Evolutionary conservation across 2,329 filamentous ascomycete species (phyloP).

Genomic region (Aspergillus arachidicola): DNA sequence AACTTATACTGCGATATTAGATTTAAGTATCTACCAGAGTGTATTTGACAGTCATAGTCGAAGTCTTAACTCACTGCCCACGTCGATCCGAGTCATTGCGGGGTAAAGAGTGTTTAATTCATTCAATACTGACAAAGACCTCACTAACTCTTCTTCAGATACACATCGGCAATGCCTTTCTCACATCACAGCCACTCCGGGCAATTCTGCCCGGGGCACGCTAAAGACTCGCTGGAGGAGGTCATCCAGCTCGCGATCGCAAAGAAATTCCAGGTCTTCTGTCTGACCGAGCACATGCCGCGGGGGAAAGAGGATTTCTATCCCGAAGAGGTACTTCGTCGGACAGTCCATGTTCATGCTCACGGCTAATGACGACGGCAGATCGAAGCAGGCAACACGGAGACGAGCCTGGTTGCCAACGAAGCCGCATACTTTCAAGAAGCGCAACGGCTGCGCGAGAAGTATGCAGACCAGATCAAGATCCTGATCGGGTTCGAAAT

Average conservation of each 20-base stretch:
- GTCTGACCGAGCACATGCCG: conserved; percentile 94
- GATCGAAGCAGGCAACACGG: conserved; percentile 36
- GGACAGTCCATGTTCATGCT: not conserved
- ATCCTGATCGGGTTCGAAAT: conserved; percentile 89
- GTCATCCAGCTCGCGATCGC: conserved; percentile 78
- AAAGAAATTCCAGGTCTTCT: conserved; percentile 79
- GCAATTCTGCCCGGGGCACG: conserved; percentile 92
- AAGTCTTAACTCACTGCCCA: not conserved
- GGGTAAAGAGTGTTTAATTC: not conserved
- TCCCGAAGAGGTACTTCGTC: conserved; percentile 73
- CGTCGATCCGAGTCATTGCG: not conserved
- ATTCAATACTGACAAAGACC: no score
- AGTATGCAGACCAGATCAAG: conserved; percentile 71
- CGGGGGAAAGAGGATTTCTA: conserved; percentile 80
- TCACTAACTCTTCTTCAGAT: not conserved
- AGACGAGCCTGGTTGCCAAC: conserved; percentile 48
- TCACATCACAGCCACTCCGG: conserved; percentile 98
- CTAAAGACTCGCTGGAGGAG: conserved; percentile 80
- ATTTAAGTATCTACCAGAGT: not conserved
- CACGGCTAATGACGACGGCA: conserved; percentile 11
- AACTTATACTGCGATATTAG: not conserved
- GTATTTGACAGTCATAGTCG: not conserved
- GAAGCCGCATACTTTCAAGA: conserved; percentile 70
- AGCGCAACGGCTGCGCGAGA: conserved; percentile 69
- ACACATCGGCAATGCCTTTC: conserved; percentile 71